A percentile compares a stretch with the other conserved stretches of the same genome.
These are phyloP conservation scores for Maudiozyma serrabonitensis DNA, from an alignment of 805 yeast species.

Conservation along the genomic window DNA sequence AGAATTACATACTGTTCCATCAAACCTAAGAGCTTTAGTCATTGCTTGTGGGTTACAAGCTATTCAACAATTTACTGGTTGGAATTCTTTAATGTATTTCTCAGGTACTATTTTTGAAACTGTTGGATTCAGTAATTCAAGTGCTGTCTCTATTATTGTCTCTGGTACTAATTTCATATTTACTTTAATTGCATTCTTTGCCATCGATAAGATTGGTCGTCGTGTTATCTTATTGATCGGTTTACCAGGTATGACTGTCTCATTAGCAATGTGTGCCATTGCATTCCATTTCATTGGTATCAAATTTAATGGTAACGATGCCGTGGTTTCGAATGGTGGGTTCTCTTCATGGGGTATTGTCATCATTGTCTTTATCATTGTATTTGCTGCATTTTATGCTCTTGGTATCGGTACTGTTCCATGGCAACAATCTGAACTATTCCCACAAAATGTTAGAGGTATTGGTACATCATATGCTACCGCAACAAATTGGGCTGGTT, in stretches of 20 bases:
- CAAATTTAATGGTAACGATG: constrained; percentile 40
- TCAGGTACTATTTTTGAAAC: constrained; percentile 86
- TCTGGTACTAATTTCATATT: constrained; percentile 92
- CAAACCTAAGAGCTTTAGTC: constrained; percentile 80
- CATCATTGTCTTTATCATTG: constrained; percentile 74
- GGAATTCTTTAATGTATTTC: constrained; percentile 93
- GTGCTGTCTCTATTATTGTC: constrained; percentile 89
- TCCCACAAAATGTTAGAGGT: constrained; percentile 90
- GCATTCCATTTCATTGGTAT: constrained; percentile 83
- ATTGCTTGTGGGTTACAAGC: constrained; percentile 93
- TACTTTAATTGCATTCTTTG: constrained; percentile 74
- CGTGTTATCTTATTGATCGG: constrained; percentile 69
- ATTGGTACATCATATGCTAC: constrained; percentile 86
- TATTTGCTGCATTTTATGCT: constrained; percentile 84
- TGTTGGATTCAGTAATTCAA: constrained; percentile 78
- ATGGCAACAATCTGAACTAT: constrained; percentile 95
- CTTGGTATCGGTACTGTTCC: constrained; percentile 95
- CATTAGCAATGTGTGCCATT: constrained; percentile 72
- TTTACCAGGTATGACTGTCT: constrained; percentile 75
- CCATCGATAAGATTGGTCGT: constrained; percentile 84
- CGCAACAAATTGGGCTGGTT: constrained; percentile 93
- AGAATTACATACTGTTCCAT: constrained; percentile 55
- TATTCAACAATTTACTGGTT: constrained; percentile 93
- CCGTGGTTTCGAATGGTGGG: constrained; percentile 35
- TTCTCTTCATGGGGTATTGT: constrained; percentile 82